Percentiles rank a stretch among this genome's conserved stretches.
These are phyloP conservation scores for Celoporthe dispersa DNA, from an alignment of 2,329 filamentous ascomycete species.

Conservation along the genomic window DNA sequence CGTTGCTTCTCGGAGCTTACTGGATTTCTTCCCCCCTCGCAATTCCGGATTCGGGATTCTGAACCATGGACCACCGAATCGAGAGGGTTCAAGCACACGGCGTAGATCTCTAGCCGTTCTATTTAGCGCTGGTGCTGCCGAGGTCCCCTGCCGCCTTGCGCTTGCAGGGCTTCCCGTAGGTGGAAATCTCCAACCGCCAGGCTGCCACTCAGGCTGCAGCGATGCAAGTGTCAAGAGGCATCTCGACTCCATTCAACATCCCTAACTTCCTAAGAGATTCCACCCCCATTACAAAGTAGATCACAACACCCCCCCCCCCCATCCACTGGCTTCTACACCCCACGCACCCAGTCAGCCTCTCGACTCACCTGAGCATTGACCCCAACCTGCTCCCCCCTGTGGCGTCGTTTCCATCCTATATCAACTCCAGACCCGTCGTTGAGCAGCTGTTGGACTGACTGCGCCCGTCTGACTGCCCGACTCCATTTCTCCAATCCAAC, in stretches of 20 bases:
- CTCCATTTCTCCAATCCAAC: conserved; percentile 4
- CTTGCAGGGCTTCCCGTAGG: not conserved
- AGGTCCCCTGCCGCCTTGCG: not conserved
- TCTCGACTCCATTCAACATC: not conserved
- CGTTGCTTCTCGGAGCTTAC: not conserved
- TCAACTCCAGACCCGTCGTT: not conserved
- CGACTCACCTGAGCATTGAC: not conserved
- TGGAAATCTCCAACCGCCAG: not conserved
- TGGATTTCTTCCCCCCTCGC: not conserved
- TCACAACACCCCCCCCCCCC: not conserved
- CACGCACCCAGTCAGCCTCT: not conserved
- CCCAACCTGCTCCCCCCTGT: not conserved
- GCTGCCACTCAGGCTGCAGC: conserved; percentile 1
- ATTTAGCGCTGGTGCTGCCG: not conserved
- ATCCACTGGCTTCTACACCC: not conserved
- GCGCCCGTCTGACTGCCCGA: not conserved
- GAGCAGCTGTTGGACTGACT: not conserved
- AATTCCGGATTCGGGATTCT: not conserved
- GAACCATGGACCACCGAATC: not conserved
- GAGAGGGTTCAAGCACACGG: not conserved
- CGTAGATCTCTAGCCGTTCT: not conserved
- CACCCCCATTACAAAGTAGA: not conserved
- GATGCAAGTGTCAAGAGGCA: not conserved
- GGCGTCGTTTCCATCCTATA: not conserved
- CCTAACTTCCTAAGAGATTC: not conserved